Percentiles rank a stretch among this genome's conserved stretches.
phyloP scores from a whole-genome alignment of 768 basidiomycete species.

The Boletus edulis region DNA sequence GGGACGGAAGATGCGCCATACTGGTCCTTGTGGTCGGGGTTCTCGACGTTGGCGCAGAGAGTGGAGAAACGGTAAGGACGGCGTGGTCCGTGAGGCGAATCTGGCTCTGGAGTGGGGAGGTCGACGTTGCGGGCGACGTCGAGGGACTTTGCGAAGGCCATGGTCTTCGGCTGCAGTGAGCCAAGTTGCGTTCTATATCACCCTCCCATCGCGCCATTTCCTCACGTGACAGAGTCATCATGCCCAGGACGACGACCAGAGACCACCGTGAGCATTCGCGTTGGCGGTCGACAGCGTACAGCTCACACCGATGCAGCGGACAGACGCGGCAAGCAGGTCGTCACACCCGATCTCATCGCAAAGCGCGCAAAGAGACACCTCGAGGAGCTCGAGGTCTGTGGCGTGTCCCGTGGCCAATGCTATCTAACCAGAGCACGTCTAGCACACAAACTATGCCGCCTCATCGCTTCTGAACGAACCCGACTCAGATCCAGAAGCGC shows the following conservation, averaged over 20 bases:
- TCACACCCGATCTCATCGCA: conserved; percentile 65
- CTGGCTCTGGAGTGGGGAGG: conserved; percentile 79
- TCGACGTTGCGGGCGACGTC: conserved; percentile 38
- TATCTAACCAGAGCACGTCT: conserved; percentile 5
- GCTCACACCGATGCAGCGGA: conserved; percentile 34
- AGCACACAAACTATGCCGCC: conserved; percentile 80
- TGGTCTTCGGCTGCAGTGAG: background rate
- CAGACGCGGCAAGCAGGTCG: conserved; percentile 42
- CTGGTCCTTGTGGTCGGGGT: conserved; percentile 91
- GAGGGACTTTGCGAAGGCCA: conserved; percentile 6
- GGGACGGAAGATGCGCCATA: conserved; percentile 92
- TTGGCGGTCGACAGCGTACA: conserved; percentile 1
- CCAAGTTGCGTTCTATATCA: too few species aligned
- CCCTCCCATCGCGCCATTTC: conserved; percentile 20
- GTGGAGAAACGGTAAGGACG: conserved; percentile 89
- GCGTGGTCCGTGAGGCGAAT: conserved; percentile 64
- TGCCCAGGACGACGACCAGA: conserved; percentile 22
- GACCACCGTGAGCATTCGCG: conserved; percentile 32
- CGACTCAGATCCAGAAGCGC: conserved; percentile 27
- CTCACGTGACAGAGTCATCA: conserved; percentile 18
- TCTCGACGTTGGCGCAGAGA: conserved; percentile 87
- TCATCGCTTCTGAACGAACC: conserved; percentile 32
- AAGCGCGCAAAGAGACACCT: conserved; percentile 77
- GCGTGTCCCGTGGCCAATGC: background rate
- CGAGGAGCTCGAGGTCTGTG: conserved; percentile 76